Percentiles rank a stretch among this genome's conserved stretches.
These are phyloP conservation scores for Furcasterigmium sp. DNA, from an alignment of 2,329 filamentous ascomycete species.

Conservation along the genomic window DNA sequence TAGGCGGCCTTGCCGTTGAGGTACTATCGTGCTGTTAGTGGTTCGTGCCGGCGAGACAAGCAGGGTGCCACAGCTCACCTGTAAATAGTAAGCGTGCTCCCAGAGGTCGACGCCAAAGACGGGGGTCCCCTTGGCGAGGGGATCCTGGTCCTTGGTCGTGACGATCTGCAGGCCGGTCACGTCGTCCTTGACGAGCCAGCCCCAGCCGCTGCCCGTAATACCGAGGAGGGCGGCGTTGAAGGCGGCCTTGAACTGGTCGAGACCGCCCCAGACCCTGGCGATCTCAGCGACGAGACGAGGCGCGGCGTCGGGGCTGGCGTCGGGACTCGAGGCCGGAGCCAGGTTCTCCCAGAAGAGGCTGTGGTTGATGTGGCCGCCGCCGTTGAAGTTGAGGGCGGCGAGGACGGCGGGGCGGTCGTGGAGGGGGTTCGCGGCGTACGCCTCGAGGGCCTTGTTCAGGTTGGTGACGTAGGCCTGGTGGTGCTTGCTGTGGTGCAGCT, in stretches of 20 bases:
- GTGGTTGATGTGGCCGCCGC: conserved; percentile 91
- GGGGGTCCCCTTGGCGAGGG: conserved; percentile 58
- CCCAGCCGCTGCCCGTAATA: conserved; percentile 83
- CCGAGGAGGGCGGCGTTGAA: conserved; percentile 63
- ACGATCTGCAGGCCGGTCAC: conserved; percentile 60
- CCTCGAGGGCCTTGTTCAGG: conserved; percentile 61
- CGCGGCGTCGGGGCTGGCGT: conserved; percentile 50
- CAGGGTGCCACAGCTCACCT: conserved; percentile 46
- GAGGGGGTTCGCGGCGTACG: conserved; percentile 41
- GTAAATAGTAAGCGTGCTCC: conserved; percentile 90
- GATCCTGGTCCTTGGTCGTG: conserved; percentile 85
- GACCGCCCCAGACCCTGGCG: conserved; percentile 59
- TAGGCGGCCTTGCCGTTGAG: conserved; percentile 72
- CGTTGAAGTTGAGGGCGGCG: conserved; percentile 76
- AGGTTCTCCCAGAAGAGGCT: conserved; percentile 88
- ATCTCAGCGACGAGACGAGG: conserved; percentile 59
- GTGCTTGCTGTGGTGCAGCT: conserved; percentile 74
- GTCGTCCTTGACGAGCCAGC: conserved; percentile 70
- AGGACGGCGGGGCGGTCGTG: conserved; percentile 60
- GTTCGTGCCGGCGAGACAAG: too few species aligned
- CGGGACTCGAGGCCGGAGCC: conserved; percentile 50
- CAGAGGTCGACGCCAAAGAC: conserved; percentile 83
- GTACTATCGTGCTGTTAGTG: conserved; percentile 51
- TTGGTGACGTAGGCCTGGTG: conserved; percentile 75
- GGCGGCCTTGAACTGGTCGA: conserved; percentile 59